Conservation (phyloP, 2,329 filamentous ascomycete genomes). For the Fusarium buxicola region DNA sequence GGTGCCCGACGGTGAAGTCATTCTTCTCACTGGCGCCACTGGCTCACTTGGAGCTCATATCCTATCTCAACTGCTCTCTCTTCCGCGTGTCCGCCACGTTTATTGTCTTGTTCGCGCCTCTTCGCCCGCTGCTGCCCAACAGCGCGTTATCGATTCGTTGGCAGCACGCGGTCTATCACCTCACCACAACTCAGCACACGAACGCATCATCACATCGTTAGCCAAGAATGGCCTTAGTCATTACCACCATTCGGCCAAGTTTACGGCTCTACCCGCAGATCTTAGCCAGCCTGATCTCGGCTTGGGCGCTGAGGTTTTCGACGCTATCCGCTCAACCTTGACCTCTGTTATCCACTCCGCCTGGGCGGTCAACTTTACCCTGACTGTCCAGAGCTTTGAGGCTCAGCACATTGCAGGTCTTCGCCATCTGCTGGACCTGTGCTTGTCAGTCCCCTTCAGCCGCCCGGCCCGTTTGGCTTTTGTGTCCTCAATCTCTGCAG, state of each 20-base stretch:
- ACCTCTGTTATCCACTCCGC: slow-evolving; percentile 62
- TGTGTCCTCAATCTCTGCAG: slow-evolving; percentile 56
- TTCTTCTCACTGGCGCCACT: slow-evolving; percentile 69
- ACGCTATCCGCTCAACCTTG: slow-evolving; percentile 47
- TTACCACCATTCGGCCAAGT: slow-evolving; percentile 43
- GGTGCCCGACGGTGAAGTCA: slow-evolving; percentile 43
- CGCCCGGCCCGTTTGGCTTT: slow-evolving; percentile 54
- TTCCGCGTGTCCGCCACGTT: slow-evolving; percentile 64
- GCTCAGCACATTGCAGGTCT: slow-evolving; percentile 57
- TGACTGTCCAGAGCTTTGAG: slow-evolving; percentile 61
- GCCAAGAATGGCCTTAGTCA: slow-evolving; percentile 41
- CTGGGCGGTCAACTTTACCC: slow-evolving; percentile 68
- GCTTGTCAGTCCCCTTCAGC: slow-evolving; percentile 49
- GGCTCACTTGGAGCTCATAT: slow-evolving; percentile 70
- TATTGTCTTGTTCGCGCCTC: slow-evolving; percentile 62
- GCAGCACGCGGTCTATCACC: slow-evolving; percentile 49
- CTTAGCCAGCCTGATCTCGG: slow-evolving; percentile 56
- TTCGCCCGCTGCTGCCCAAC: slow-evolving; percentile 47
- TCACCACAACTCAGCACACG: slow-evolving; percentile 28
- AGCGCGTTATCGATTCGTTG: slow-evolving; percentile 47
- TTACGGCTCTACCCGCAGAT: slow-evolving; percentile 55
- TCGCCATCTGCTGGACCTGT: slow-evolving; percentile 58
- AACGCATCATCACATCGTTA: slow-evolving; percentile 48
- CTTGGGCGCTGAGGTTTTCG: slow-evolving; percentile 45
- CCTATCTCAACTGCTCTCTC: slow-evolving; percentile 65